Base-by-base conservation (phyloP, 2,329 filamentous ascomycete species). In the Cladosporium sp. region DNA sequence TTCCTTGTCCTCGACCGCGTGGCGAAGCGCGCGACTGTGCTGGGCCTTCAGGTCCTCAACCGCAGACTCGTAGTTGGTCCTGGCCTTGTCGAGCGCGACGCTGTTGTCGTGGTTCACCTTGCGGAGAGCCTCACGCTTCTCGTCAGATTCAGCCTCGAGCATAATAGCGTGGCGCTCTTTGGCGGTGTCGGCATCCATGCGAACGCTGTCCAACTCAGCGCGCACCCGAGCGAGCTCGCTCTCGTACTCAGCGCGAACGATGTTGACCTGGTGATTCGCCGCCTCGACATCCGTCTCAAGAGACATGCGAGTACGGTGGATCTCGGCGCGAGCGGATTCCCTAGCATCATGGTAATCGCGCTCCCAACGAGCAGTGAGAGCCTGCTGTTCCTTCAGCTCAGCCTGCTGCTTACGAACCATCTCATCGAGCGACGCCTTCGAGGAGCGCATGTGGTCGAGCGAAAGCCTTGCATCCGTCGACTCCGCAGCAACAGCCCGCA, bases 251-350 rank as follows among this genome's bases (percentile, higher is more conserved):
- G 86, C 83, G 49, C 89, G 86, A 28, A 92, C 83, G 51, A 86
- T 80, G 63, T 95, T 92, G 68, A 92, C 86, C 63, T 95, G 86
- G 66, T 88, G 84, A 64, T 91, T 93, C 48, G 91, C 87, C 37
- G 83, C 77, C 54, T 95, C 89, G 33, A 96, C 75, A 64, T 96
- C 89, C 10, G 81, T 79, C 67, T 95, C 86, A 76, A 95, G 78
- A 4, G 88, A 79, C 57, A 85, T 81, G 54, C 87, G 86, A 11
- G 85, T 88, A 43, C 89, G 85, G 67, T 92, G 85, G 42, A 95
- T 84, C 66, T 97, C 91, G 35, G 82, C 80, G 38, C 85, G 83
- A 53, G 83, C 89, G 46, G 83, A 84, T 62, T 95, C 89, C 57
- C 86, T 83, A 9, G 89, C 87, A 63, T 95, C 88, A 55, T 89